A percentile compares a stretch with the other conserved stretches of the same genome.
phyloP scores from a whole-genome alignment of 2,329 filamentous ascomycete genomes.

The Fusarium armeniacum region DNA sequence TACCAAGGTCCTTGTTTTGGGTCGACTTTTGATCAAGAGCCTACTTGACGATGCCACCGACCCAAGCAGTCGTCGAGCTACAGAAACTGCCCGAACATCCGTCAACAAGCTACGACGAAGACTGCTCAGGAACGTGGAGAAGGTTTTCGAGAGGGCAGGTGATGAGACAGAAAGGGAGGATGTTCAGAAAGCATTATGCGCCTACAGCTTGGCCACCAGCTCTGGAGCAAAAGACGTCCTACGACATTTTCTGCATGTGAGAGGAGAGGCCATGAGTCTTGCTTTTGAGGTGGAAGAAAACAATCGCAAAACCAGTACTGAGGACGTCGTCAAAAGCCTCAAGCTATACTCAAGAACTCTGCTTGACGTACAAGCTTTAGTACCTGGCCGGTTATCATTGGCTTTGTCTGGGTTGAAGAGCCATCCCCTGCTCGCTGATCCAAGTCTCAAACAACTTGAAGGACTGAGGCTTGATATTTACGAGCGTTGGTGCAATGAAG shows the following conservation, averaged over 20 bases:
- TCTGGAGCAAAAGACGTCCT: slow-evolving; percentile 85
- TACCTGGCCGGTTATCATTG: slow-evolving; percentile 79
- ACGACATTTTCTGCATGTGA: slow-evolving; percentile 80
- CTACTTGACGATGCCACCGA: slow-evolving; percentile 67
- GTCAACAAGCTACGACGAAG: slow-evolving; percentile 73
- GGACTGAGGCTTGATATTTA: slow-evolving; percentile 83
- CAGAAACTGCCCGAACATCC: slow-evolving; percentile 75
- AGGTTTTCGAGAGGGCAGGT: slow-evolving; percentile 75
- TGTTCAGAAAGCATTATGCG: slow-evolving; percentile 81
- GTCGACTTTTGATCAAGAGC: slow-evolving; percentile 80
- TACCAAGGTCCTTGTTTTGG: slow-evolving; percentile 81
- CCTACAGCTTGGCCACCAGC: slow-evolving; percentile 85
- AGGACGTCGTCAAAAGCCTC: slow-evolving; percentile 74
- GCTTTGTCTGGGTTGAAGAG: slow-evolving; percentile 77
- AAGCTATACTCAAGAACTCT: slow-evolving; percentile 82
- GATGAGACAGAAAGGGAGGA: slow-evolving; percentile 62
- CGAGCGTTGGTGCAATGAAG: slow-evolving; percentile 83
- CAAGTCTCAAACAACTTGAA: slow-evolving; percentile 73
- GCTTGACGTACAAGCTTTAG: slow-evolving; percentile 80
- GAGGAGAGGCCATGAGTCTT: slow-evolving; percentile 76
- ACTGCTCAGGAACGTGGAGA: slow-evolving; percentile 77
- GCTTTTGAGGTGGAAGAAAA: slow-evolving; percentile 69
- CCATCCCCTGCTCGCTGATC: slow-evolving; percentile 78
- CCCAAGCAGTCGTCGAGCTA: slow-evolving; percentile 52
- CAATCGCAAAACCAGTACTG: slow-evolving; percentile 55